Percentiles rank a stretch among this genome's conserved stretches.
These are phyloP conservation scores for Yamadazyma oceani DNA, from an alignment of 1,139 yeast genomes.

Conservation along the genomic window DNA sequence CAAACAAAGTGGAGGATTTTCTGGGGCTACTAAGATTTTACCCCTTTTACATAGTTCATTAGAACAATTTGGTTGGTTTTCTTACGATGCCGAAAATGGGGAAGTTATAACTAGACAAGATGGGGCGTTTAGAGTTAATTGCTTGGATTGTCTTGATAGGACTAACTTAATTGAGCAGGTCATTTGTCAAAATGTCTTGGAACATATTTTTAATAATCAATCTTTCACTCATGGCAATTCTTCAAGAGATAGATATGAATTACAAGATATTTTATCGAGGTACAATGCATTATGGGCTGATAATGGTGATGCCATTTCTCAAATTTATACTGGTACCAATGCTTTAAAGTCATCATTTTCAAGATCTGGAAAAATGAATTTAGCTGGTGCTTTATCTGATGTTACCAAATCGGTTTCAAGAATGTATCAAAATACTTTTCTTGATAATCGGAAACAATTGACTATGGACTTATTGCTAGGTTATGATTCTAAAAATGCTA, in stretches of 20 bases:
- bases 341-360: conserved; percentile 94
- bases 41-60: conserved; percentile 65
- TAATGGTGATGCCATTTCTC: conserved; percentile 95
- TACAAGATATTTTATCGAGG: conserved; percentile 54
- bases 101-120: conserved; percentile 69
- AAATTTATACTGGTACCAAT: conserved; percentile 95
- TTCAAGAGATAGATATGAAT: conserved; percentile 22
- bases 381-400: conserved; percentile 95
- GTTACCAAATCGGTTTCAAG: conserved; percentile 95
- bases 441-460: conserved; percentile 85
- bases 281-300: conserved; percentile 96
- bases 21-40: conserved; percentile 73
- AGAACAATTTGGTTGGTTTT: conserved; percentile 77
- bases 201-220: conserved; percentile 61
- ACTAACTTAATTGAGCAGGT: conserved; percentile 93
- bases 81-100: conserved; percentile 52
- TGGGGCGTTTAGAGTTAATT: conserved; percentile 90
- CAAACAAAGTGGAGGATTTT: conserved; percentile 75
- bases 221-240: conserved; percentile 17
- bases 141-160: conserved; percentile 92
- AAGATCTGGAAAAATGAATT: conserved; percentile 90
- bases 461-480: conserved; percentile 88
- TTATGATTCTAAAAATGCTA: conserved; percentile 64
- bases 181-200: conserved; percentile 58
- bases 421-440: conserved; percentile 93